Base-by-base conservation (phyloP, 768 basidiomycete species). In the Rhizopogon salebrosus region DNA sequence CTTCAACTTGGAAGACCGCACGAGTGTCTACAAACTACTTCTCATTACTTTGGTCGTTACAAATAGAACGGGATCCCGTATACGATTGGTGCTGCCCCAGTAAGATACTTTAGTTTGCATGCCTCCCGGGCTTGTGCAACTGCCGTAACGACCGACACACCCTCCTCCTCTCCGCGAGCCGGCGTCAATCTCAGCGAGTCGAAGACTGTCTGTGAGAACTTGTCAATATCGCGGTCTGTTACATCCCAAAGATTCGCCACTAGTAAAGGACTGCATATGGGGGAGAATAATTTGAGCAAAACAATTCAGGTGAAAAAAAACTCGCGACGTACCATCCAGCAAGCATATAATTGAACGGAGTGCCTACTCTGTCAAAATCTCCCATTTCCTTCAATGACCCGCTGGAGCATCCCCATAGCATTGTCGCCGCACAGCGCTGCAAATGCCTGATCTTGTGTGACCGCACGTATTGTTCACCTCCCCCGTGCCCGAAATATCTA, bases 361-460 rank as follows among this genome's bases (percentile, higher is more conserved):
- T 98, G 18, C 97, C 97, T 13, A 82, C 79, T 9, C 91, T 78
- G 62, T 98, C 97, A 61, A 94, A 95, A 58, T 97, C 92, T 3
- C 97, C 97, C 83, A 92, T 91, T 43, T 95, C 91, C 51, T 80
- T 78, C 56, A 99, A 68, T 1, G 80, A 71, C 9, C 95, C 97
- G 0, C 95, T 98, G 0, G 97, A 99, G 74, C 97, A 99, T 1
- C 97, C 97, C 97, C 95, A 99, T 3, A 99, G 79, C 92, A 98
- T 94, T 1, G 90, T 89, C 13, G 87, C 87, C 6, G 97, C 95
- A 64, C 97, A 98, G n/a, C 78, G 76, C 1, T 80, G 79, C 31
- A 98, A 75, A 54, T 86, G 80, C 7, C 91, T 79, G 49, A 99
- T 82, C 61, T 86, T 89, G 65, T 90, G 87, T 2, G 93, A 91